Conservation (phyloP, 257 asterid species). For the Echium plantagineum region DNA sequence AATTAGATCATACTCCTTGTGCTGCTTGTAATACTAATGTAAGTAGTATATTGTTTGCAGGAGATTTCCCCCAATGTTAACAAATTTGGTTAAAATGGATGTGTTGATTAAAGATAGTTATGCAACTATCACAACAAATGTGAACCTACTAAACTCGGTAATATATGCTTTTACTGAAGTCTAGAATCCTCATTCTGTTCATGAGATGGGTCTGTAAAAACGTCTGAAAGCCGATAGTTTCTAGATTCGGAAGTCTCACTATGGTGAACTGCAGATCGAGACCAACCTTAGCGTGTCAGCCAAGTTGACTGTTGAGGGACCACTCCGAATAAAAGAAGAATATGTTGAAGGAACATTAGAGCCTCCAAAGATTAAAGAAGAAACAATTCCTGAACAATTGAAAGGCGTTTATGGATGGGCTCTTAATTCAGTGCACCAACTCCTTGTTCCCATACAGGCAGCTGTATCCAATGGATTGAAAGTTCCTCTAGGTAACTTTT, state of each 20-base stretch:
- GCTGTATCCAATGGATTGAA: conserved; percentile 53
- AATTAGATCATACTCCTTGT: background rate
- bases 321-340: conserved; percentile 87
- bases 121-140: conserved; percentile 49
- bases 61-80: conserved; percentile 64
- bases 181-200: background rate
- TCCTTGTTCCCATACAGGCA: conserved; percentile 56
- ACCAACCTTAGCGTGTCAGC: conserved; percentile 51
- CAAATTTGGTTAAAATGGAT: conserved; percentile 67
- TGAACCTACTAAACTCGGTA: conserved; percentile 70
- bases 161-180: background rate
- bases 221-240: background rate
- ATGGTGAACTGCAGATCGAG: conserved; percentile 55
- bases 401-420: conserved; percentile 65
- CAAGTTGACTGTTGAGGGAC: conserved; percentile 76
- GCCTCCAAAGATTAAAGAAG: conserved; percentile 72
- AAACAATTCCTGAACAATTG: conserved; percentile 63
- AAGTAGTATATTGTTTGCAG: conserved; percentile 29
- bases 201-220: too few relatives aligned
- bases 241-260: conserved; percentile 1
- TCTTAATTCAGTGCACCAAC: conserved; percentile 57
- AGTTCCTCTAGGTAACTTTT: conserved; percentile 58
- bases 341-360: conserved; percentile 68
- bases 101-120: conserved; percentile 66
- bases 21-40: background rate